Conservation (phyloP, 305 asterid genomes). For the Solanum hybrid region DNA sequence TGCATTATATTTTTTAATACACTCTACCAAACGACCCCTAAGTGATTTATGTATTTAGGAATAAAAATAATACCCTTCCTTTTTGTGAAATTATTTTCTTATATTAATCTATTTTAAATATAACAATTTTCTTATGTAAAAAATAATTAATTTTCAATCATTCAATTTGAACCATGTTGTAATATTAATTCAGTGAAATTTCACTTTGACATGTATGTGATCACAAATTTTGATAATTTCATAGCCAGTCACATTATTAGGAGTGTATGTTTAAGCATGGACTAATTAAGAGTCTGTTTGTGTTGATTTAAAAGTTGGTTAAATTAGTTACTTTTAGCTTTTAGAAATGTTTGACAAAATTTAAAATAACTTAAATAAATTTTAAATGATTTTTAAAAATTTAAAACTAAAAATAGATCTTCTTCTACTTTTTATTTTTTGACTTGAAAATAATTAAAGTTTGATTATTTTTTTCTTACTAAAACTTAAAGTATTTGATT, state of each 20-base stretch:
- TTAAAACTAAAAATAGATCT: no score
- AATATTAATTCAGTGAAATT: not conserved
- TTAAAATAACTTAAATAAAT: not conserved
- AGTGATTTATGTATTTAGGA: not conserved
- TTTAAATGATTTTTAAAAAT: no score
- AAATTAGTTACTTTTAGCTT: no score
- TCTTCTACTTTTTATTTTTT: no score
- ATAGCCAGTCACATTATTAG: not conserved
- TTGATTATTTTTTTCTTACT: not conserved
- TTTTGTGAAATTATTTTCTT: not conserved
- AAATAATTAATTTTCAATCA: not conserved
- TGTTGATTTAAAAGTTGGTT: rapidly evolving
- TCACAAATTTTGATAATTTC: not conserved
- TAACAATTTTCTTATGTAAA: not conserved
- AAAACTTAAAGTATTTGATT: no score
- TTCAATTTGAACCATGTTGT: not conserved
- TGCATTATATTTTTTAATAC: no score
- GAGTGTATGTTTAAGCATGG: not conserved
- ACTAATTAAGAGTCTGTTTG: not conserved
- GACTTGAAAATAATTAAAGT: no score
- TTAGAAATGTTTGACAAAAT: no score
- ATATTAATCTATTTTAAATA: not conserved
- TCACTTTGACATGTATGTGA: not conserved
- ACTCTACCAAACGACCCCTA: not conserved
- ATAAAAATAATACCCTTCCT: not conserved